Evolutionary conservation across 177 flowering plant species (phyloP).

Genomic region (Vitis hybrid): DNA sequence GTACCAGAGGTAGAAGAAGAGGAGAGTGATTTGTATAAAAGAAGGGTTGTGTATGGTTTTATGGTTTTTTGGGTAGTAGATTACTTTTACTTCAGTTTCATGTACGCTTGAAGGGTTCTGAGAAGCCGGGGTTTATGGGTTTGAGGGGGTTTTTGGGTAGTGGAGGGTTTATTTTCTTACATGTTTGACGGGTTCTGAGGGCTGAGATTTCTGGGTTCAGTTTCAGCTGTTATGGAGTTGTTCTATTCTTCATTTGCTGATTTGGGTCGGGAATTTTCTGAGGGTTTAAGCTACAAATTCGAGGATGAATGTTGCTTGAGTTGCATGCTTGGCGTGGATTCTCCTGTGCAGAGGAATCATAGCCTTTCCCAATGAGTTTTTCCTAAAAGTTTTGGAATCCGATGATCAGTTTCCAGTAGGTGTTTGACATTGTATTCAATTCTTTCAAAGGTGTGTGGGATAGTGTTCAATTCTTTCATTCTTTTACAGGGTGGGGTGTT

Average conservation of each 20-base stretch:
- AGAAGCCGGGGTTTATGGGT: not conserved
- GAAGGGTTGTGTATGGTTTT: constrained; percentile 4
- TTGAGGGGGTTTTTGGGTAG: constrained; percentile 28
- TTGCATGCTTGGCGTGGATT: constrained; percentile 18
- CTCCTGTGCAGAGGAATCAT: constrained; percentile 20
- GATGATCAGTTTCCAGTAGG: constrained; percentile 47
- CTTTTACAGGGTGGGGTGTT: constrained; percentile 27
- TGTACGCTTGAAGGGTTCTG: not conserved
- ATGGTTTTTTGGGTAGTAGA: constrained; percentile 25
- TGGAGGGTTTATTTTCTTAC: constrained; percentile 4
- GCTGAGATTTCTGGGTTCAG: constrained; percentile 16
- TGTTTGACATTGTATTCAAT: constrained; percentile 18
- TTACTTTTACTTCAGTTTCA: no score
- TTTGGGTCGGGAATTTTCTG: constrained; percentile 21
- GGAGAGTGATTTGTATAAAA: not conserved
- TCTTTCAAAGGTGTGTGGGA: constrained; percentile 39
- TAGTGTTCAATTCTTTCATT: constrained; percentile 48
- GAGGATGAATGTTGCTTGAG: constrained; percentile 19
- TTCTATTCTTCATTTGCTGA: constrained; percentile 25
- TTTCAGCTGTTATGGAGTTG: constrained; percentile 27
- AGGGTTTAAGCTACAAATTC: constrained; percentile 32
- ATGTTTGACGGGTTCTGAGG: constrained; percentile 17
- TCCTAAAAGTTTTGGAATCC: constrained; percentile 50
- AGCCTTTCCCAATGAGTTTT: constrained; percentile 35
- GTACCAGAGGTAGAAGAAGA: constrained; percentile 6